Evolutionary conservation across 306 rosid genomes (phyloP).

Genomic region (Inga leiocalycina): DNA sequence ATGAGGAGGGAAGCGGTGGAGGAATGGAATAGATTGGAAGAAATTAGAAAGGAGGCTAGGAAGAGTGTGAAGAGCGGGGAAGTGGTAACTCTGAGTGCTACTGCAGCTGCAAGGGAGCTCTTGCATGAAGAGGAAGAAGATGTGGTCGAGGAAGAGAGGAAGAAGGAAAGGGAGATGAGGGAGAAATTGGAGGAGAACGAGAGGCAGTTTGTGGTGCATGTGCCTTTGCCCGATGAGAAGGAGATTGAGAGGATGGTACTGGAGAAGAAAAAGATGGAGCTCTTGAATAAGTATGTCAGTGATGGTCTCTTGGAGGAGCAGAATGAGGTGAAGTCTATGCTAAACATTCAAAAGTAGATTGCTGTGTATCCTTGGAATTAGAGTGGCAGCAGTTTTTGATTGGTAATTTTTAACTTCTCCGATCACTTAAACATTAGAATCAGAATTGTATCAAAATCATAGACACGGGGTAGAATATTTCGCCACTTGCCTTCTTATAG

Average conservation of each 20-base stretch:
- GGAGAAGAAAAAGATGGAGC: constrained; percentile 90
- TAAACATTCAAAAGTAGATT: constrained; percentile 63
- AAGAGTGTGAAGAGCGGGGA: constrained; percentile 84
- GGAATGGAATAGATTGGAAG: constrained; percentile 81
- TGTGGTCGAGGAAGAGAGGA: constrained; percentile 75
- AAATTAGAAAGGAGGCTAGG: constrained; percentile 80
- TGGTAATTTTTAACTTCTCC: not conserved
- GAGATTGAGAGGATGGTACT: constrained; percentile 95
- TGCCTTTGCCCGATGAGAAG: constrained; percentile 84
- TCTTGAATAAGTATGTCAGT: constrained; percentile 71
- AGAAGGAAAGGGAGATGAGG: constrained; percentile 49
- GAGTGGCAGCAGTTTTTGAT: not conserved
- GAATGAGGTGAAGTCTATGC: constrained; percentile 72
- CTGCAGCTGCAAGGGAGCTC: constrained; percentile 54
- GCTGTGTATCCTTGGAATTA: not conserved
- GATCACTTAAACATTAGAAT: constrained; percentile 2
- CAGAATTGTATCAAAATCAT: constrained; percentile 5
- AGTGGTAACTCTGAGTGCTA: constrained; percentile 51
- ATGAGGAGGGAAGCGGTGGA: constrained; percentile 67
- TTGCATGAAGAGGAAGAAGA: constrained; percentile 85
- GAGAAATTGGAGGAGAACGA: constrained; percentile 46
- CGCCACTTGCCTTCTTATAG: not conserved
- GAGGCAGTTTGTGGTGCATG: constrained; percentile 83
- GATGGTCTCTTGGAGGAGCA: constrained; percentile 79
- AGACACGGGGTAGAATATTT: not conserved